Evolutionary conservation across 345 rosid genomes (phyloP).

Genomic region (Populus davidiana): DNA sequence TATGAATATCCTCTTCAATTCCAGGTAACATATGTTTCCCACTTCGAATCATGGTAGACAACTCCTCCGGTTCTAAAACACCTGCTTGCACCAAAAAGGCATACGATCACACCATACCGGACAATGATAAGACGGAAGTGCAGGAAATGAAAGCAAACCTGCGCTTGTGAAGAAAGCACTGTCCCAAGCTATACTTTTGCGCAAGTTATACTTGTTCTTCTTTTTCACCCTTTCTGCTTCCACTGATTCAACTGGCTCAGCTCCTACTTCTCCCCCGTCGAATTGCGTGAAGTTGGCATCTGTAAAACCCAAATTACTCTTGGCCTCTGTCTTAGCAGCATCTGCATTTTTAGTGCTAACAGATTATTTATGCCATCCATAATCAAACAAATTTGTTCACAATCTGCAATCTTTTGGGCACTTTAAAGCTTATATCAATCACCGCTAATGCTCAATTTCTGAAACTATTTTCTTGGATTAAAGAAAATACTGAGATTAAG

Average conservation of each 20-base stretch:
- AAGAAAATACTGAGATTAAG: too few species aligned
- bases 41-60: conserved; percentile 62
- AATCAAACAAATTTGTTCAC: too few species aligned
- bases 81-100: conserved; percentile 39
- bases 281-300: too few species aligned
- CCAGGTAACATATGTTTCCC: conserved; percentile 42
- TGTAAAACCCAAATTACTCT: too few species aligned
- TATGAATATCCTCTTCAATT: conserved; percentile 64
- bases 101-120: background rate
- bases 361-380: too few species aligned
- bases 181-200: conserved; percentile 95
- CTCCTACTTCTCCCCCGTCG: conserved; percentile 17
- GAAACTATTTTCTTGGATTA: too few species aligned
- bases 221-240: conserved; percentile 37
- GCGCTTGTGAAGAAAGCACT: conserved; percentile 92
- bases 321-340: too few species aligned
- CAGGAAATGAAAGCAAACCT: conserved; percentile 36
- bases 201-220: conserved; percentile 56
- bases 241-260: conserved; percentile 39
- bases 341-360: too few species aligned
- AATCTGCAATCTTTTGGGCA: too few species aligned
- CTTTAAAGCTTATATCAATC: too few species aligned
- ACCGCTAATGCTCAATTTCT: too few species aligned
- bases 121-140: background rate
- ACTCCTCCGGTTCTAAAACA: conserved; percentile 79